These are phyloP conservation scores for Tephrocybe sp. DNA, from an alignment of 768 basidiomycete species.

Conservation along the genomic window DNA sequence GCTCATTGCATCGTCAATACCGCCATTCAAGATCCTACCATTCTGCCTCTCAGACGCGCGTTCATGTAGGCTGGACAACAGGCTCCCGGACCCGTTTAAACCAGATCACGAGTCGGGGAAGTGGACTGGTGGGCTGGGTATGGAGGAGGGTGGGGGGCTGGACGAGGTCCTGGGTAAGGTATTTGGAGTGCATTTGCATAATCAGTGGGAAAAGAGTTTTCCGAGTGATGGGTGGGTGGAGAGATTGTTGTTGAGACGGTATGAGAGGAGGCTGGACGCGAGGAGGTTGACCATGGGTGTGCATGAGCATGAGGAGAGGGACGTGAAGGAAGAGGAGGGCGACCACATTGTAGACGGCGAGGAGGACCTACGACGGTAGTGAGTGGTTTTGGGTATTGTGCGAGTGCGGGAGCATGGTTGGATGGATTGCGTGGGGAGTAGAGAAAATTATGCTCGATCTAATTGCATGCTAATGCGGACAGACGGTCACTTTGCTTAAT, in stretches of 20 bases:
- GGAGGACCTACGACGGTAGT: background rate
- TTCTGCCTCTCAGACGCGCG: slow-evolving; percentile 94
- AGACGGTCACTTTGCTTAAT: slow-evolving; percentile 8
- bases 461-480: slow-evolving; percentile 8
- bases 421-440: background rate
- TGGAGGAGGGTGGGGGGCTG: slow-evolving; percentile 60
- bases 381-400: background rate
- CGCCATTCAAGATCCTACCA: slow-evolving; percentile 89
- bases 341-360: background rate
- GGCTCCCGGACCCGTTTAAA: slow-evolving; percentile 88
- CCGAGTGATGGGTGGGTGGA: slow-evolving; percentile 87
- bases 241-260: slow-evolving; percentile 64
- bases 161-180: slow-evolving; percentile 65
- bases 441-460: slow-evolving; percentile 4
- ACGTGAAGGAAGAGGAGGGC: background rate
- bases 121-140: slow-evolving; percentile 67
- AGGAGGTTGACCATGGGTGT: background rate
- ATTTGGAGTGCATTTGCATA: slow-evolving; percentile 91
- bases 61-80: slow-evolving; percentile 88
- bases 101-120: slow-evolving; percentile 48
- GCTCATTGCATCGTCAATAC: slow-evolving; percentile 65
- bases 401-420: no score
- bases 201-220: slow-evolving; percentile 91
- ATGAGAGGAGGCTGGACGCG: slow-evolving; percentile 37
- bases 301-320: background rate